Evolutionary conservation across 2,329 filamentous ascomycete species (phyloP).

Genomic region (Ophiostoma quercus): DNA sequence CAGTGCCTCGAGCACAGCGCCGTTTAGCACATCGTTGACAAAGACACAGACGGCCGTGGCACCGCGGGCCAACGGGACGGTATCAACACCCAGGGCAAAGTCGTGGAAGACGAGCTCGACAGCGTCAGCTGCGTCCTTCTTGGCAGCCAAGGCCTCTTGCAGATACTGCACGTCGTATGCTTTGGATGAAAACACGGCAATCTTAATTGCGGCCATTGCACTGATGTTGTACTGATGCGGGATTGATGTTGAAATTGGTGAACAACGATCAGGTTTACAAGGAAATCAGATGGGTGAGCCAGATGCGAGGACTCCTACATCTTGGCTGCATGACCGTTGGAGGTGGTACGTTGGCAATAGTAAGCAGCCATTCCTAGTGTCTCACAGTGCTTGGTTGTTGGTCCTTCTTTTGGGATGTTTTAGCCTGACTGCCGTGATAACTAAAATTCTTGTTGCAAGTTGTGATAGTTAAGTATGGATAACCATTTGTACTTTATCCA

Average conservation of each 20-base stretch:
- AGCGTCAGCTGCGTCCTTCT: slow-evolving; percentile 25
- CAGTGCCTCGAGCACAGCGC: slow-evolving; percentile 48
- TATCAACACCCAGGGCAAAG: slow-evolving; percentile 52
- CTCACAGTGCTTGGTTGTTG: background rate
- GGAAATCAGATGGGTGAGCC: background rate
- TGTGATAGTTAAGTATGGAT: too few relatives aligned
- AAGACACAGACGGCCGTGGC: slow-evolving; percentile 60
- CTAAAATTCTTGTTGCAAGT: too few relatives aligned
- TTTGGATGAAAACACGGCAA: slow-evolving; percentile 16
- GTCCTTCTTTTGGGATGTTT: too few relatives aligned
- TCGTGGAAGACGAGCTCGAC: slow-evolving; percentile 54
- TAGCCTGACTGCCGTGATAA: too few relatives aligned
- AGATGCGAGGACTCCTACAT: background rate
- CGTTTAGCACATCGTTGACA: slow-evolving; percentile 58
- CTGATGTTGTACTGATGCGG: background rate
- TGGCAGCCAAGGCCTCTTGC: slow-evolving; percentile 42
- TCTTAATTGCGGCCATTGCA: slow-evolving; percentile 7
- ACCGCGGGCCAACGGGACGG: slow-evolving; percentile 48
- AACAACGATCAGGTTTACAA: background rate
- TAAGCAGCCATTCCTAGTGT: background rate
- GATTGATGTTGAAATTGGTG: too few relatives aligned
- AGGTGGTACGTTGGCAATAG: background rate
- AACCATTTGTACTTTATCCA: too few relatives aligned
- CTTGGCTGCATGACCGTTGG: background rate
- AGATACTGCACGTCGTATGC: slow-evolving; percentile 41